Evolutionary conservation across 768 basidiomycete species (phyloP).

Genomic region (Leucocoprinus sp.): DNA sequence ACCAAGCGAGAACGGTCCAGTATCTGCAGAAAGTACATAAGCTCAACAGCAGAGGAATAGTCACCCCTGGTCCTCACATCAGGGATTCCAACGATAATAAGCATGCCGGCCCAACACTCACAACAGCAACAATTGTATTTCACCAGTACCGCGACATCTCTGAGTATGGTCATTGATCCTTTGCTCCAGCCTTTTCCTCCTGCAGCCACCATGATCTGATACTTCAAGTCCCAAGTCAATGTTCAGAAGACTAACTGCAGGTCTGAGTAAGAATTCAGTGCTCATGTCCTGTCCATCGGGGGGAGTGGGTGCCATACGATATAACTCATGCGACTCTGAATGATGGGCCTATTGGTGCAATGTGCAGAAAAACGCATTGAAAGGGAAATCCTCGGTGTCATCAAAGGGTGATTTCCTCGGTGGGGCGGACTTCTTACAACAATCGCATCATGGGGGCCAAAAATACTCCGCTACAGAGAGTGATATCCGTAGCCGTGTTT

Average conservation of each 20-base stretch:
- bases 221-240: not conserved
- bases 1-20: not conserved
- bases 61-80: not conserved
- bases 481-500: slow-evolving; percentile 7
- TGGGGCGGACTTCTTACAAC: too few species aligned
- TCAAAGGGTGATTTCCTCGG: slow-evolving; percentile 10
- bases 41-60: not conserved
- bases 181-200: too few species aligned
- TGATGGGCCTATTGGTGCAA: not conserved
- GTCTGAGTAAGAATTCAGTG: not conserved
- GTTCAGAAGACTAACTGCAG: not conserved
- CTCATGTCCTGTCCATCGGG: not conserved
- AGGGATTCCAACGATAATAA: too few species aligned
- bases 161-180: not conserved
- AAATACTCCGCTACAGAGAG: not conserved
- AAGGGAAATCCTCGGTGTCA: slow-evolving; percentile 12
- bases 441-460: slow-evolving; percentile 10
- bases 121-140: too few species aligned
- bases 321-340: slow-evolving; percentile 6
- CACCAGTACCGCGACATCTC: too few species aligned
- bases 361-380: not conserved
- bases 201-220: not conserved
- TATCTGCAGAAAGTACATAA: not conserved
- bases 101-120: too few species aligned
- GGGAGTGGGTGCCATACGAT: not conserved